A percentile compares a stretch with the other conserved stretches of the same genome.
Conservation (phyloP, 116 monocot species). For the Dioscorea cayenensis region DNA sequence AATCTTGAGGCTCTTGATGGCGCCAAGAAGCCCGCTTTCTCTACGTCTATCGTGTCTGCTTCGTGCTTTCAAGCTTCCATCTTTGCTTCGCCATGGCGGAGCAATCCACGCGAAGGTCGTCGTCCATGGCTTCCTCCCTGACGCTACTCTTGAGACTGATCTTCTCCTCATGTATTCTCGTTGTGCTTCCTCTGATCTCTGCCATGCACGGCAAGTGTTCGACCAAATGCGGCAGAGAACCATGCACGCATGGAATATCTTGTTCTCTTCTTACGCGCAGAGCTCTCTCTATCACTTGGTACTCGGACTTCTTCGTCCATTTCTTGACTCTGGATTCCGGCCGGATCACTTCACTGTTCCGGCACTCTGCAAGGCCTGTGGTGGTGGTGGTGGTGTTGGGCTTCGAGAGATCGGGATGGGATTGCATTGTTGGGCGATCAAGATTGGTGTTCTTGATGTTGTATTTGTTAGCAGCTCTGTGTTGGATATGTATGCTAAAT, state of each 20-base stretch:
- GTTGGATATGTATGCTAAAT: constrained; percentile 44
- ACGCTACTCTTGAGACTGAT: constrained; percentile 56
- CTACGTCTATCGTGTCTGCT: background rate
- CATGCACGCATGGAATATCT: constrained; percentile 61
- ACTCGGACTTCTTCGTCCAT: constrained; percentile 14
- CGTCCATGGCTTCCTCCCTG: constrained; percentile 21
- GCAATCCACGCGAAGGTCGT: constrained; percentile 40
- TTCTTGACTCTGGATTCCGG: constrained; percentile 16
- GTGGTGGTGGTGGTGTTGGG: background rate
- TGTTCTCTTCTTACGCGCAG: constrained; percentile 43
- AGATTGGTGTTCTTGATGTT: constrained; percentile 22
- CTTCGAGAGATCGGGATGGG: constrained; percentile 5
- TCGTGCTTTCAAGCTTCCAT: background rate
- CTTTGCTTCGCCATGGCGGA: constrained; percentile 18
- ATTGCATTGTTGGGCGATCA: constrained; percentile 37
- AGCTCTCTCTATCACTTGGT: constrained; percentile 7
- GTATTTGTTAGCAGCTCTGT: constrained; percentile 38
- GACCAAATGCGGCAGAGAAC: constrained; percentile 42
- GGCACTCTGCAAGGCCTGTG: constrained; percentile 41
- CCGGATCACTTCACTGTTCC: constrained; percentile 71
- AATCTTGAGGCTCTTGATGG: background rate
- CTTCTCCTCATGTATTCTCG: constrained; percentile 53
- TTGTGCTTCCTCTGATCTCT: constrained; percentile 8
- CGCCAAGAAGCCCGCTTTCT: background rate
- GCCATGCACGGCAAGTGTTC: constrained; percentile 32